Evolutionary conservation across 768 basidiomycete genomes (phyloP).

Genomic region (Obba rivulosa): DNA sequence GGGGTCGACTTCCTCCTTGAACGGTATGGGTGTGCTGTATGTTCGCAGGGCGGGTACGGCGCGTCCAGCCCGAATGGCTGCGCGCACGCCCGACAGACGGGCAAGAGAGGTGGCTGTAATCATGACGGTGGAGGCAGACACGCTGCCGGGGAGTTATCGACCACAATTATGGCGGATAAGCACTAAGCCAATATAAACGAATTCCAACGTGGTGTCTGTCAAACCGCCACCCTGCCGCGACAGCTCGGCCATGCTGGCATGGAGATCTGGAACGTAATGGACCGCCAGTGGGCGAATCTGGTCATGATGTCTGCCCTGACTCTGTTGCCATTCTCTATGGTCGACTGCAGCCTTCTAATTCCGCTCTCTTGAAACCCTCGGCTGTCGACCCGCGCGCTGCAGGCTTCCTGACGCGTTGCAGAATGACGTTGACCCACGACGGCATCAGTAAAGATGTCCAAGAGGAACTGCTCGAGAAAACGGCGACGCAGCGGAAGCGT

Average conservation of each 20-base stretch:
- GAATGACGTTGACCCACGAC: not conserved
- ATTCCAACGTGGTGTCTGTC: no score
- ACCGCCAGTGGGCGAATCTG: no score
- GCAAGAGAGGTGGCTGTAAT: slow-evolving; percentile 34
- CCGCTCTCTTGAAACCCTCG: no score
- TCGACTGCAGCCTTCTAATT: no score
- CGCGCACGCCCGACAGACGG: slow-evolving; percentile 31
- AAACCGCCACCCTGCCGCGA: no score
- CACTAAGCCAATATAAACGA: not conserved
- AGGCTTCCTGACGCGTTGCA: no score
- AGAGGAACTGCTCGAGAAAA: slow-evolving; percentile 33
- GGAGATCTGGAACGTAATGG: no score
- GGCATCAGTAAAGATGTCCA: slow-evolving; percentile 38
- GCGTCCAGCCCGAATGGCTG: slow-evolving; percentile 18
- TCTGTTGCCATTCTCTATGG: no score
- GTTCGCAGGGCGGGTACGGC: slow-evolving; percentile 9
- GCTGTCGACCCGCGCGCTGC: no score
- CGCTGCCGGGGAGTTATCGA: not conserved
- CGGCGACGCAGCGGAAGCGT: slow-evolving; percentile 15
- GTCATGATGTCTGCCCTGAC: no score
- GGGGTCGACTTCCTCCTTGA: slow-evolving; percentile 45
- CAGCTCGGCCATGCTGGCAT: no score
- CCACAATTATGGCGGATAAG: slow-evolving; percentile 3
- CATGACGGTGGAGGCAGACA: slow-evolving; percentile 15
- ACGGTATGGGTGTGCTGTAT: slow-evolving; percentile 23